A percentile compares a stretch with the other conserved stretches of the same genome.
phyloP scores from a whole-genome alignment of 2,329 filamentous ascomycete genomes.

The Pleomassaria siparia region DNA sequence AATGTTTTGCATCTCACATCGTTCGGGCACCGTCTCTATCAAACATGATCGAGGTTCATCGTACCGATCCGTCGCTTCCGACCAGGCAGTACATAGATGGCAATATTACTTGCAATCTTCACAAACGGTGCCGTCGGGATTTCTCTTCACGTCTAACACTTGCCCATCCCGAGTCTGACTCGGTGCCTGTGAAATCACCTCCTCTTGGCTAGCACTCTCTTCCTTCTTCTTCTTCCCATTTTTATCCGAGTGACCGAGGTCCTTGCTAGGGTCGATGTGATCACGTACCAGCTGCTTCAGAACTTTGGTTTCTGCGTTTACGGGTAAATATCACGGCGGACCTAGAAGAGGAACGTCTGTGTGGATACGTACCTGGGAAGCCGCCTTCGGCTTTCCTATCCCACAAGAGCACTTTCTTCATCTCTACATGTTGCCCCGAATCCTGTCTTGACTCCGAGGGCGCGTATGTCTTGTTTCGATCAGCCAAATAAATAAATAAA shows the following conservation, averaged over 20 bases:
- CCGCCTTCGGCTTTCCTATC: slow-evolving; percentile 84
- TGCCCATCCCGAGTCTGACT: not conserved
- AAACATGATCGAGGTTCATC: not conserved
- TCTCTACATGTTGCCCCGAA: slow-evolving; percentile 19
- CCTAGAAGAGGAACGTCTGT: too few relatives aligned
- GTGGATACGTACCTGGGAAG: slow-evolving; percentile 76
- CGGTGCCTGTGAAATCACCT: not conserved
- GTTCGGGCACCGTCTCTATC: not conserved
- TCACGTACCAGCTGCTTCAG: slow-evolving; percentile 83
- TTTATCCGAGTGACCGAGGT: slow-evolving; percentile 71
- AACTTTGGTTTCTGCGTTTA: slow-evolving; percentile 85
- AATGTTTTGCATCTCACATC: not conserved
- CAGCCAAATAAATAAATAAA: too few relatives aligned
- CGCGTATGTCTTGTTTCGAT: slow-evolving; percentile 37
- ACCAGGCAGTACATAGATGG: not conserved
- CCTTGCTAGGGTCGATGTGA: slow-evolving; percentile 73
- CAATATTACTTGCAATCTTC: slow-evolving; percentile 25
- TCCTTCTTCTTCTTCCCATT: slow-evolving; percentile 38
- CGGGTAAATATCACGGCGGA: too few relatives aligned
- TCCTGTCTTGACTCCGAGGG: slow-evolving; percentile 6
- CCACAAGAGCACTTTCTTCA: slow-evolving; percentile 69
- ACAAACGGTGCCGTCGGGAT: slow-evolving; percentile 39
- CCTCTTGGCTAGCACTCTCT: too few relatives aligned
- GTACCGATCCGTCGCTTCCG: not conserved
- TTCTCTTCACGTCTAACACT: slow-evolving; percentile 24